Base-by-base conservation (phyloP, 352 stramenopile genomes). In the Globisporangium recalcitrans region DNA sequence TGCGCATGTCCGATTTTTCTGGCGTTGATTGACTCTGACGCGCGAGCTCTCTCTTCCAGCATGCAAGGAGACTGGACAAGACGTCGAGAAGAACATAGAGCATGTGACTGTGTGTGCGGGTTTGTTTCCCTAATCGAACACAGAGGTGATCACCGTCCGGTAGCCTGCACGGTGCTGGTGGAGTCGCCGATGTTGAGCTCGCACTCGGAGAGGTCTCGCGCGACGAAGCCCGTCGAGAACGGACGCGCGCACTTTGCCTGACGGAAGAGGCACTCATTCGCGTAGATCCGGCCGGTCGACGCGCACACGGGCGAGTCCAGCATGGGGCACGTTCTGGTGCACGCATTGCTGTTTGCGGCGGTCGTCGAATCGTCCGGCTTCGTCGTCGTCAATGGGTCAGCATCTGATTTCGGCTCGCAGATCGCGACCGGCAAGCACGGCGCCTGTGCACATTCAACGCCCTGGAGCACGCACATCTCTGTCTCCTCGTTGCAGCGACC, bases 231-330 rank as follows among this genome's bases (percentile, higher is more conserved):
- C 14, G 60, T 46, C 5, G 31, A 38, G 13, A 59, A 52, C n/a
- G 53, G 34, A 24, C 74, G 74, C 6, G 67, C 64, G 13, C 76
- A 88, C 29, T 77, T 74, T 1, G 79, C 79, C 24, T 80, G 64
- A 3, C 73, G 73, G 47, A 86, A 88, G 1, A 78, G 47, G 40
- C 77, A 88, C 16, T 82, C 71, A 64, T 85, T 88, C 4, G 65
- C 71, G 56, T 85, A 87, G 11, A 87, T 34, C 21, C 73, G 34
- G 47, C 77, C 77, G 48, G 75, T 86, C 0, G 77, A 85, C 9
- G 65, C 77, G 29, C 79, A 86, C 14, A 86, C 73, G 11, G 77
- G 77, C 1, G 73, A 65, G 54, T 67, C 62, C 11, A 78, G 52
- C 24, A 75, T 64, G 22, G 78, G 71, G 32, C 77, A 87, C 40